Evolutionary conservation across 768 basidiomycete species (phyloP).

Genomic region (Grammothele lineata): DNA sequence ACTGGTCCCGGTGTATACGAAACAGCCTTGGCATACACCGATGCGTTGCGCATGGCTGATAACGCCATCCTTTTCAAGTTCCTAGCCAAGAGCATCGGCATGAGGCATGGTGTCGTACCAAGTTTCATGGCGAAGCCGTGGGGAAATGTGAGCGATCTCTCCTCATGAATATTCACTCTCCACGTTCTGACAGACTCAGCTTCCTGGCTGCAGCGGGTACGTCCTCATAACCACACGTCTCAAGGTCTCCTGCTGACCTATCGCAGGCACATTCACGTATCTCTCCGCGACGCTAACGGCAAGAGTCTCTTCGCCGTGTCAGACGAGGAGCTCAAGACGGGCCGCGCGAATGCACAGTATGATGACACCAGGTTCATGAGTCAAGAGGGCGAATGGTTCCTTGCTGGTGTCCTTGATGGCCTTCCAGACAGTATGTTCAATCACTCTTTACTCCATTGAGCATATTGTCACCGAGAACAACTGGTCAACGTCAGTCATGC

Average conservation of each 20-base stretch:
- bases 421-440: conserved; percentile 71
- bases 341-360: conserved; percentile 66
- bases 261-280: conserved; percentile 85
- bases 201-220: conserved; percentile 94
- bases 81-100: conserved; percentile 86
- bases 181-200: conserved; percentile 39
- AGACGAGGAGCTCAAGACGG: conserved; percentile 53
- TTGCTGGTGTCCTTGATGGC: conserved; percentile 90
- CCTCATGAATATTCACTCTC: neutral
- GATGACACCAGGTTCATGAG: conserved; percentile 85
- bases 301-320: conserved; percentile 77
- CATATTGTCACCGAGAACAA: too few species aligned
- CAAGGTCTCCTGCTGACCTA: neutral
- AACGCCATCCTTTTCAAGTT: conserved; percentile 93
- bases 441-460: too few species aligned
- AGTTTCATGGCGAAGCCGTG: conserved; percentile 99
- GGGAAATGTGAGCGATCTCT: conserved; percentile 62
- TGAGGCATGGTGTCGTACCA: conserved; percentile 83
- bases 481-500: conserved; percentile 50
- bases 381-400: conserved; percentile 81
- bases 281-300: conserved; percentile 64
- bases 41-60: conserved; percentile 79
- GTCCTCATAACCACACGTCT: conserved; percentile 12
- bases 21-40: conserved; percentile 83
- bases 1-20: conserved; percentile 88